Conservation (phyloP, 768 basidiomycete species). For the Strobilomyces confusus region DNA sequence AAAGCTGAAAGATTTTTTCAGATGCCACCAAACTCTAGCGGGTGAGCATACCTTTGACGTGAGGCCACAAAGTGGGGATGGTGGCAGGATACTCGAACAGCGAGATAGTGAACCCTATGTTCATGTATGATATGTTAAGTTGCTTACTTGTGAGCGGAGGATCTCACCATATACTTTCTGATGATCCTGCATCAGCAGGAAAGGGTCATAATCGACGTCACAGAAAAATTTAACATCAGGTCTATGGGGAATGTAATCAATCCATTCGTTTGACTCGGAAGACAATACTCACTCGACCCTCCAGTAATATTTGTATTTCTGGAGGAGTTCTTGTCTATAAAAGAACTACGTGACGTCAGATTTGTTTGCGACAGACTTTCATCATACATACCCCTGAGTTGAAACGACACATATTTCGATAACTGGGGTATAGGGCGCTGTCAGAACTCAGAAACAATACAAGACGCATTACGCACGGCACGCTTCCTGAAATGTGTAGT, state of each 20-base stretch:
- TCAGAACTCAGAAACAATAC: constrained; percentile 5
- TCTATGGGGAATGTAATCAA: constrained; percentile 32
- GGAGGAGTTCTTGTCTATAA: constrained; percentile 73
- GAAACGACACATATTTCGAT: constrained; percentile 95
- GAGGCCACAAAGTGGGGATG: constrained; percentile 76
- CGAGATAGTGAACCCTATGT: constrained; percentile 71
- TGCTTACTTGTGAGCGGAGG: constrained; percentile 2
- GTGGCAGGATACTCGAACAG: constrained; percentile 76
- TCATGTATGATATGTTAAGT: constrained; percentile 21
- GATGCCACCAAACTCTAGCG: background rate
- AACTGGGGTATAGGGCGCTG: constrained; percentile 38
- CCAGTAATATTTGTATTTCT: constrained; percentile 85
- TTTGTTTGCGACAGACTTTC: background rate
- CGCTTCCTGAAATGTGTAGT: constrained; percentile 48
- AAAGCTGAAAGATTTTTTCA: constrained; percentile 48
- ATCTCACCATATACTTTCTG: constrained; percentile 75
- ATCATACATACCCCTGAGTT: constrained; percentile 68
- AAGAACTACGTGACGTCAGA: constrained; percentile 55
- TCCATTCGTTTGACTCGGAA: constrained; percentile 1
- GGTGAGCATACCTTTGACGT: constrained; percentile 53
- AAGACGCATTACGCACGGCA: constrained; percentile 49
- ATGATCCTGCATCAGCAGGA: constrained; percentile 73
- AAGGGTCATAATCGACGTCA: constrained; percentile 75
- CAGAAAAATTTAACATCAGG: constrained; percentile 81
- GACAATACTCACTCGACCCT: constrained; percentile 68